These are phyloP conservation scores for Penicillium canescens DNA, from an alignment of 495 filamentous ascomycete genomes.

Conservation along the genomic window DNA sequence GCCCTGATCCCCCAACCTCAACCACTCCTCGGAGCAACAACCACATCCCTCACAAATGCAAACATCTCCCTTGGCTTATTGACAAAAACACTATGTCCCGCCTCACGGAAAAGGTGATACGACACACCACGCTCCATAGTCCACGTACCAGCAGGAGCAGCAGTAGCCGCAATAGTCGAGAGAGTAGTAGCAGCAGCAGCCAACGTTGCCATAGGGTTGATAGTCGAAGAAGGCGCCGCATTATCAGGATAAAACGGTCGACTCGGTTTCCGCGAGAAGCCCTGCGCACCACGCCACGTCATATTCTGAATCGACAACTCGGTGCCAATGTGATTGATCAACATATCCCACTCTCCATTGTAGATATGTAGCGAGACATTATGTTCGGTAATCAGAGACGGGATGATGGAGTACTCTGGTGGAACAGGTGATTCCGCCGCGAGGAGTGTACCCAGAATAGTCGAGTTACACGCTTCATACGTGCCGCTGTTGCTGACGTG, in stretches of 20 bases:
- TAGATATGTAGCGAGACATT: conserved; percentile 42
- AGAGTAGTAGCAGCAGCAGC: not conserved
- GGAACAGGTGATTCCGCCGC: conserved; percentile 15
- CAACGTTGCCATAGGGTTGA: not conserved
- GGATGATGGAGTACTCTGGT: conserved; percentile 36
- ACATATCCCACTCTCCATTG: conserved; percentile 40
- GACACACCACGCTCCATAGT: conserved; percentile 32
- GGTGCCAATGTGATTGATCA: conserved; percentile 41
- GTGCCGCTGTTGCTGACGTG: conserved; percentile 26
- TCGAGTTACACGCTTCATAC: conserved; percentile 33
- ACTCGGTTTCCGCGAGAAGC: conserved; percentile 22
- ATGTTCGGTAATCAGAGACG: conserved; percentile 29
- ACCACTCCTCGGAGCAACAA: conserved; percentile 17
- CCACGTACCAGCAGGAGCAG: conserved; percentile 26
- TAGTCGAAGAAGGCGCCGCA: conserved; percentile 14
- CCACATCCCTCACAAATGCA: conserved; percentile 40
- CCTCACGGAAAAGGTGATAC: conserved; percentile 36
- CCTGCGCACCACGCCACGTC: conserved; percentile 35
- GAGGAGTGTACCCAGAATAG: conserved; percentile 26
- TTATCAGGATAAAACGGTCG: conserved; percentile 25
- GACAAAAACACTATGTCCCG: conserved; percentile 38
- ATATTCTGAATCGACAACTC: conserved; percentile 45
- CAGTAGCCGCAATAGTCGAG: not conserved
- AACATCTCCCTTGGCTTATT: conserved; percentile 41
- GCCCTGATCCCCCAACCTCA: not conserved